These are phyloP conservation scores for Alternaria viburni DNA, from an alignment of 2,329 filamentous ascomycete genomes.

Conservation along the genomic window DNA sequence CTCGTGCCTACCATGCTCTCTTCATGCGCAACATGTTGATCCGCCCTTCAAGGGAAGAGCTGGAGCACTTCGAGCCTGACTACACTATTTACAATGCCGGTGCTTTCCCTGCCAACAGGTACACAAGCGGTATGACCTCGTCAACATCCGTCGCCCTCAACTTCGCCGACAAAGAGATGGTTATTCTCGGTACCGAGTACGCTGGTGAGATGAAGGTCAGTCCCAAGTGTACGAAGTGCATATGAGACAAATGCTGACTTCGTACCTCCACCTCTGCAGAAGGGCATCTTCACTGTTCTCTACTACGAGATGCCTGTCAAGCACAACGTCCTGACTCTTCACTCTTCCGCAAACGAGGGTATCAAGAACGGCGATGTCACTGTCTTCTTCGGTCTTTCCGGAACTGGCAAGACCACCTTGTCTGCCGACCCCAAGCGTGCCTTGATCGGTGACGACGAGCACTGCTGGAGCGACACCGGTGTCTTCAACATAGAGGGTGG, in stretches of 20 bases:
- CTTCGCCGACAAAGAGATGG: slow-evolving; percentile 99
- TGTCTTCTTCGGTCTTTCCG: slow-evolving; percentile 98
- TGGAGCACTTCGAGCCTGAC: slow-evolving; percentile 97
- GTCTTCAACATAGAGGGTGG: slow-evolving; percentile 99
- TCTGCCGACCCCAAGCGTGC: slow-evolving; percentile 96
- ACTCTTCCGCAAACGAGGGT: slow-evolving; percentile 98
- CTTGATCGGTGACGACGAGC: slow-evolving; percentile 97
- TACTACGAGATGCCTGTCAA: slow-evolving; percentile 99
- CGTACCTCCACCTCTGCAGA: no score
- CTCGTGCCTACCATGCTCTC: slow-evolving; percentile 97
- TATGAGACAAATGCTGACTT: no score
- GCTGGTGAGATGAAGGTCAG: slow-evolving; percentile 62
- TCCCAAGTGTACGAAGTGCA: no score
- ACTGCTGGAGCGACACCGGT: slow-evolving; percentile 97
- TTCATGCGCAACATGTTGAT: slow-evolving; percentile 99
- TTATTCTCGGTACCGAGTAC: slow-evolving; percentile 98
- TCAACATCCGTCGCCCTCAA: slow-evolving; percentile 98
- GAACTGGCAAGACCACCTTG: slow-evolving; percentile 97
- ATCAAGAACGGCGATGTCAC: slow-evolving; percentile 86
- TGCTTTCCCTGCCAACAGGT: slow-evolving; percentile 97
- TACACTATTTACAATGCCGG: slow-evolving; percentile 99
- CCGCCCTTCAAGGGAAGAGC: slow-evolving; percentile 86
- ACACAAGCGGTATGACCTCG: slow-evolving; percentile 97
- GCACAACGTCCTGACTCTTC: slow-evolving; percentile 97
- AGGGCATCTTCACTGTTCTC: slow-evolving; percentile 90